Conservation (phyloP, 345 rosid genomes). For the Mallotus nudiflorus region DNA sequence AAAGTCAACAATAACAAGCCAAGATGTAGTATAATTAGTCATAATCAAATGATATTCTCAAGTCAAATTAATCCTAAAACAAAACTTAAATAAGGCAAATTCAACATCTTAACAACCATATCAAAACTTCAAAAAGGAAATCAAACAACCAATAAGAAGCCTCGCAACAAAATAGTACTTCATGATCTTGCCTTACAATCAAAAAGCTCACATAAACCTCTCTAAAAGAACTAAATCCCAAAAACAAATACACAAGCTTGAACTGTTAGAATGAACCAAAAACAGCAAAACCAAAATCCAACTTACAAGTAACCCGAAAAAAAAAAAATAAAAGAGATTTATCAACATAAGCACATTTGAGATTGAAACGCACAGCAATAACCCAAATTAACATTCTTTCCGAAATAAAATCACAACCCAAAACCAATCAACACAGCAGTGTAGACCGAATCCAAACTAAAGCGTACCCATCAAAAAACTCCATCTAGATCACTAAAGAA, state of each 20-base stretch:
- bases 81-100: background rate
- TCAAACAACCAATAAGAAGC: background rate
- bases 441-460: background rate
- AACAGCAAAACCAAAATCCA: slow-evolving; percentile 7
- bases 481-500: background rate
- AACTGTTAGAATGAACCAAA: slow-evolving; percentile 2
- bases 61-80: slow-evolving; percentile 13
- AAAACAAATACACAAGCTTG: slow-evolving; percentile 6
- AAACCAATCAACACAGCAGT: background rate
- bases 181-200: slow-evolving; percentile 15
- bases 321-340: background rate
- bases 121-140: background rate
- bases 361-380: slow-evolving; percentile 3
- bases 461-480: slow-evolving; percentile 15
- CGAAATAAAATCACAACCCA: background rate
- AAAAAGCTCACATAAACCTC: background rate
- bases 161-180: background rate
- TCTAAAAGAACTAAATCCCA: slow-evolving; percentile 1
- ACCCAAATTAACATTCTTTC: background rate
- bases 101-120: background rate
- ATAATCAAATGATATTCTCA: slow-evolving; percentile 17
- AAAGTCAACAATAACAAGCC: background rate
- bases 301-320: background rate
- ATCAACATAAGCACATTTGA: background rate
- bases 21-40: slow-evolving; percentile 13